phyloP scores from a whole-genome alignment of 2,329 filamentous ascomycete genomes.

The Aaosphaeria arxii region DNA sequence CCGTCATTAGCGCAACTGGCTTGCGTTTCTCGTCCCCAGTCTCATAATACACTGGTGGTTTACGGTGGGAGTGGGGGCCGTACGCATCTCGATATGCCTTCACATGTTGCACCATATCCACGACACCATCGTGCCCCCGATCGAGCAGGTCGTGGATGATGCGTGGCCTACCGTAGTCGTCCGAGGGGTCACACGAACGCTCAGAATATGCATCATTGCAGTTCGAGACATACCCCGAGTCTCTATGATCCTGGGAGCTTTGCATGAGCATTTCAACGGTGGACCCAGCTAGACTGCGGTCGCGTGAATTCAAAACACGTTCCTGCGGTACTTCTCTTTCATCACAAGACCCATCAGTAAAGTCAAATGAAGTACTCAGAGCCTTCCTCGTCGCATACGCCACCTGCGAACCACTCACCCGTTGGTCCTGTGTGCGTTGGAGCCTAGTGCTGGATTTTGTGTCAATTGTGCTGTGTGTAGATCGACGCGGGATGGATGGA shows the following conservation, averaged over 20 bases:
- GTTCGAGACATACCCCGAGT: not conserved
- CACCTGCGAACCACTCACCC: conserved; percentile 7
- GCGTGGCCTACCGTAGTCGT: not conserved
- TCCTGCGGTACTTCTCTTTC: not conserved
- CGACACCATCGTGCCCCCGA: not conserved
- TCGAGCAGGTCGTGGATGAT: not conserved
- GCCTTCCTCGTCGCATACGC: conserved; percentile 11
- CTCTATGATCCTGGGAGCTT: not conserved
- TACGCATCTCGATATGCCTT: not conserved
- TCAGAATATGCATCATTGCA: not conserved
- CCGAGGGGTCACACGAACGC: not conserved
- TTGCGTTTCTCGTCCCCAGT: not conserved
- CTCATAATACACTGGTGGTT: not conserved
- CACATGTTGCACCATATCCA: not conserved
- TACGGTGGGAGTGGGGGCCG: not conserved
- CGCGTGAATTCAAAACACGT: not conserved
- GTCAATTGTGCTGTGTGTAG: too few relatives aligned
- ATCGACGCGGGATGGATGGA: too few relatives aligned
- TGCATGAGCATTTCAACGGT: not conserved
- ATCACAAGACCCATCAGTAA: conserved; percentile 1
- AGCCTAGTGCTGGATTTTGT: too few relatives aligned
- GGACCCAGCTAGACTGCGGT: not conserved
- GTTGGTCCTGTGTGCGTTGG: not conserved
- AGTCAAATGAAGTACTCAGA: conserved; percentile 8
- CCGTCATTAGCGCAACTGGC: not conserved